Evolutionary conservation across 129 eudicot genomes (phyloP).

Genomic region (Arctium lappa): DNA sequence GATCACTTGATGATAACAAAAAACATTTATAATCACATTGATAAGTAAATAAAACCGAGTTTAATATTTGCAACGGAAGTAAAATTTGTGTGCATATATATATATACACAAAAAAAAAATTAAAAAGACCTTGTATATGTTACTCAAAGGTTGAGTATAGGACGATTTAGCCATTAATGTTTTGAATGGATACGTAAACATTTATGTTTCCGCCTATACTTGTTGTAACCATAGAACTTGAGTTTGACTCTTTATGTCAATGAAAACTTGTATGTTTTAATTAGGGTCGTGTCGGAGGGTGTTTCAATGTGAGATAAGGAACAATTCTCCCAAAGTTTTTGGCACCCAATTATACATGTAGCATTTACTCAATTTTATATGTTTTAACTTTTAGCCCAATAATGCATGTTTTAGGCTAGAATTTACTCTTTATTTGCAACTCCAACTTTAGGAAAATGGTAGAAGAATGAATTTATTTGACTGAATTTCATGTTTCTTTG

Average conservation of each 20-base stretch:
- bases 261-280: neutral
- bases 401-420: neutral
- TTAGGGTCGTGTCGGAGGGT: neutral
- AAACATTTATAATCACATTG: neutral
- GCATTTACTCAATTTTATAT: neutral
- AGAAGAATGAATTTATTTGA: neutral
- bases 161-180: too few species aligned
- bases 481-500: neutral
- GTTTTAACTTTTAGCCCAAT: neutral
- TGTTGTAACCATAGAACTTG: too few species aligned
- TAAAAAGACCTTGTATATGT: too few species aligned
- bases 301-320: neutral
- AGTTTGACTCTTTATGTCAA: neutral
- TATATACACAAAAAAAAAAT: too few species aligned
- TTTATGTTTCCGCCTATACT: neutral
- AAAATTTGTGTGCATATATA: neutral
- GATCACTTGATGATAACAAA: conserved; percentile 24
- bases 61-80: neutral
- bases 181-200: too few species aligned
- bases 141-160: too few species aligned
- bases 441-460: neutral
- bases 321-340: too few species aligned
- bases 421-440: neutral
- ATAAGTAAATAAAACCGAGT: neutral
- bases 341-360: too few species aligned